Conservation (phyloP, 1,284 basidiomycete species). For the Cryptococcus deneoformans region DNA sequence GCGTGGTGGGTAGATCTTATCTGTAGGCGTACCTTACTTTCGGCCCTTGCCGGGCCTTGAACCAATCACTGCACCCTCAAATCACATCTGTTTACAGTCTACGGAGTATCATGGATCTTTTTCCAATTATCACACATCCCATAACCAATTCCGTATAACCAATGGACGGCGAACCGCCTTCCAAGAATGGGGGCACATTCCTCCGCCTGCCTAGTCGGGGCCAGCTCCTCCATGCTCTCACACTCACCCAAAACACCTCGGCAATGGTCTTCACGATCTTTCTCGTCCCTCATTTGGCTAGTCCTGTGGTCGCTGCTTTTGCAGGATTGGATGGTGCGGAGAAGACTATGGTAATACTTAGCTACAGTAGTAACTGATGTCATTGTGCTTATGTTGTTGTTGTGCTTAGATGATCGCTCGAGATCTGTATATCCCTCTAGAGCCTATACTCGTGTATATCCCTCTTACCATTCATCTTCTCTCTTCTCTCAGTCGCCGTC, state of each 20-base stretch:
- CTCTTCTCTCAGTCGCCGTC: constrained; percentile 27
- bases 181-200: background rate
- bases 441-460: constrained; percentile 34
- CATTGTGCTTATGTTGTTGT: background rate
- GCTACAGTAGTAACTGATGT: background rate
- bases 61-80: background rate
- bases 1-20: too few species aligned
- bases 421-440: constrained; percentile 41
- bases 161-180: too few species aligned
- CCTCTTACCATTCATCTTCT: constrained; percentile 35
- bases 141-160: too few species aligned
- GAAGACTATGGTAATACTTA: constrained; percentile 34
- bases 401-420: constrained; percentile 34
- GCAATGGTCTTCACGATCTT: constrained; percentile 43
- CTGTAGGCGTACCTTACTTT: too few species aligned
- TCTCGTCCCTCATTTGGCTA: constrained; percentile 38
- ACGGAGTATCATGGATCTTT: too few species aligned
- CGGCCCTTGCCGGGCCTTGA: background rate
- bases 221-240: constrained; percentile 34
- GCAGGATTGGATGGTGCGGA: constrained; percentile 35
- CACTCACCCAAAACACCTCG: constrained; percentile 41
- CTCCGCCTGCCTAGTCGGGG: background rate
- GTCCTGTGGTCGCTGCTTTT: constrained; percentile 37
- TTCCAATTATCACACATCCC: too few species aligned
- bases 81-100: background rate